A percentile compares a stretch with the other conserved stretches of the same genome.
Evolutionary conservation across 1,139 yeast species (phyloP).

Genomic region (Geotrichum candidum): DNA sequence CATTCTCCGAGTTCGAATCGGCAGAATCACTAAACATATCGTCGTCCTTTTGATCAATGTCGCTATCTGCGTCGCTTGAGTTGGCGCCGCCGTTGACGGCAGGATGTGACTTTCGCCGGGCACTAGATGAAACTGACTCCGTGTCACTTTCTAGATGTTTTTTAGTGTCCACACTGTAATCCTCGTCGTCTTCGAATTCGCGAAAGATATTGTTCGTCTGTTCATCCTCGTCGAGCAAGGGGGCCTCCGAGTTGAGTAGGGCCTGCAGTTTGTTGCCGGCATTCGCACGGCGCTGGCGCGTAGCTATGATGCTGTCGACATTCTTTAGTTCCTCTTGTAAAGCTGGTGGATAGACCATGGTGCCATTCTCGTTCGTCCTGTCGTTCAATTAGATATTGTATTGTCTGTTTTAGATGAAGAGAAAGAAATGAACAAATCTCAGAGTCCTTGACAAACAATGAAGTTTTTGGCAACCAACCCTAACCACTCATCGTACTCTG

Average conservation of each 20-base stretch:
- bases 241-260: slow-evolving; percentile 62
- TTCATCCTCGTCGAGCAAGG: slow-evolving; percentile 46
- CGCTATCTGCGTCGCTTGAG: neutral
- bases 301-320: slow-evolving; percentile 40
- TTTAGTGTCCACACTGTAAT: slow-evolving; percentile 48
- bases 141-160: slow-evolving; percentile 7
- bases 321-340: slow-evolving; percentile 7
- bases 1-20: slow-evolving; percentile 27
- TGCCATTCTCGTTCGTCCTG: neutral
- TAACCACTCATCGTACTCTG: neutral
- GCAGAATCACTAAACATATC: slow-evolving; percentile 32
- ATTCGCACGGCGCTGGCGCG: slow-evolving; percentile 72
- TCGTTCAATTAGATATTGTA: neutral
- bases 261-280: slow-evolving; percentile 84
- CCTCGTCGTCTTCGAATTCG: slow-evolving; percentile 81
- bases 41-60: slow-evolving; percentile 23
- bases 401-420: neutral
- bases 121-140: neutral
- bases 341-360: neutral
- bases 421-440: neutral
- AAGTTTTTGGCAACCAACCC: neutral
- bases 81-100: neutral
- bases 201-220: slow-evolving; percentile 72
- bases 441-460: neutral
- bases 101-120: neutral